Base-by-base conservation (phyloP, 176 grass and related monocot species). In the Canna indica region DNA sequence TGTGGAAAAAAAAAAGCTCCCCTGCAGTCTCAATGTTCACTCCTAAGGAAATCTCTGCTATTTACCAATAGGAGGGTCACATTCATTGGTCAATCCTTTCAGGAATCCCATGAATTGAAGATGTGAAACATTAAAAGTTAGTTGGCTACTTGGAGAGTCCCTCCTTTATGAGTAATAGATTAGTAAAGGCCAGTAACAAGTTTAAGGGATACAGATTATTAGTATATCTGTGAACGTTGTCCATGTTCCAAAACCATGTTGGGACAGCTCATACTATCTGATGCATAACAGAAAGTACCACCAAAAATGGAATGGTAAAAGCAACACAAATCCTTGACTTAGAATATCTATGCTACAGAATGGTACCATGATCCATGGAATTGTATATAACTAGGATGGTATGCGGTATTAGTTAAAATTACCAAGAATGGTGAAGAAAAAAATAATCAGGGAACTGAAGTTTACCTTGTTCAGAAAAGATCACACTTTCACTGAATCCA, bases 381-480 rank as follows among this genome's bases (percentile, higher is more conserved):
- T 13, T 30, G 5, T 60, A 30, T 20, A 31, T 12, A 59, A 59
- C 10, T 20, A 59, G 18, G 16, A 30, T 12, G 7, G 5, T 20
- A 36, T 74, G 24, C 18, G 26, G 48, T 0, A 48, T 13, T 25
- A 57, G n/a, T 66, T 18, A 58, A 11, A 44, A 29, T 63, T 33
- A 75, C 17, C 18, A 64, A 41, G 11, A 48, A 64, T 46, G 3
- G 22, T 38, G 48, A 33, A 62, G 12, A 31, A 16, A 31, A 62
- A 58, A 26, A 4, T 33, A 58, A 24, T 27, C 10, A 41, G 35
- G 52, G 60, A 26, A 77, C 42, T 50, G 1, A 56, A 45, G 26
- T 28, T n/a, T 90, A 99, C 95, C 90, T 90, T 88, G 90, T 77
- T 99, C 90, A 72, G 79, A 34, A 76, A 88, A 94, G 75, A 84